A percentile compares a stretch with the other conserved stretches of the same genome.
Evolutionary conservation across 1,284 basidiomycete species (phyloP).

Genomic region (Cryptococcus sp.): DNA sequence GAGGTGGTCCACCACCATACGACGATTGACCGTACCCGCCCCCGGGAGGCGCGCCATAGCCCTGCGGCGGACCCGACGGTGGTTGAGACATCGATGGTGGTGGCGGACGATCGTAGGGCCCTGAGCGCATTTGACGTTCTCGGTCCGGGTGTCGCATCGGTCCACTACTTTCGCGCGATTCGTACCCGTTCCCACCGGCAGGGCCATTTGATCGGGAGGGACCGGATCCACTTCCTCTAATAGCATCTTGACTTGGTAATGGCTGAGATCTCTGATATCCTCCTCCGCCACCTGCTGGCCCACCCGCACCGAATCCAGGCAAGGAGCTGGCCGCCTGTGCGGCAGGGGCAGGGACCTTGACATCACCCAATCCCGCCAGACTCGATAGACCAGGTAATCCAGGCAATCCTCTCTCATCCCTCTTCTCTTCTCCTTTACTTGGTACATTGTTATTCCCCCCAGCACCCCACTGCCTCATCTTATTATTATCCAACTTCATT

Average conservation of each 20-base stretch:
- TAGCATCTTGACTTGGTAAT: conserved; percentile 5
- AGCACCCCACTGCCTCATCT: neutral
- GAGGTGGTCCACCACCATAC: conserved; percentile 2
- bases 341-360: neutral
- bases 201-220: no score
- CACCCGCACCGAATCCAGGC: conserved; percentile 30
- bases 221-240: conserved; percentile 1
- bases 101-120: conserved; percentile 6
- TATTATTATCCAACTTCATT: conserved; percentile 41
- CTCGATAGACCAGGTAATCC: conserved; percentile 23
- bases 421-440: conserved; percentile 6
- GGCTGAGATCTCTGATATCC: neutral
- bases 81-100: neutral
- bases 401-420: conserved; percentile 3
- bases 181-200: neutral
- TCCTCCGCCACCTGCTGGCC: conserved; percentile 23
- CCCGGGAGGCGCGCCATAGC: neutral
- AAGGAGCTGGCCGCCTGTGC: conserved; percentile 2
- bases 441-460: neutral
- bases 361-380: neutral
- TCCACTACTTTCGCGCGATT: neutral
- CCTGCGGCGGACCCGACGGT: neutral
- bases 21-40: conserved; percentile 2
- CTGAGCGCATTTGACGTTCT: neutral
- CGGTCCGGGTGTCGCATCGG: no score